phyloP scores from a whole-genome alignment of 345 rosid species.

The Eucalyptus marginata region DNA sequence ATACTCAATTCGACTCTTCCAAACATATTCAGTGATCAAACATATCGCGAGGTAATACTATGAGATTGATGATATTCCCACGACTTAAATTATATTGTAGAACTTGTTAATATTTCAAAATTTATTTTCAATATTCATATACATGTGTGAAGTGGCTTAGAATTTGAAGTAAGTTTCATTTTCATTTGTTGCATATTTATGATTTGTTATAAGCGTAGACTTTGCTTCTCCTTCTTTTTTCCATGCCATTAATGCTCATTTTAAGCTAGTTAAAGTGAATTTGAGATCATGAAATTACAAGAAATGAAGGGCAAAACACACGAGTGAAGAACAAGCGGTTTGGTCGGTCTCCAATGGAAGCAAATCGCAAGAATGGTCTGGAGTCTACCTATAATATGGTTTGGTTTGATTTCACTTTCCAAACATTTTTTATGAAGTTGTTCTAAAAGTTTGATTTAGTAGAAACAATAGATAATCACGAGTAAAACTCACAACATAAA shows the following conservation, averaged over 20 bases:
- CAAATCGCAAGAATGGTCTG: not conserved
- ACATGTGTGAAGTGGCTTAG: not conserved
- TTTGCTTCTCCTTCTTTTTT: not conserved
- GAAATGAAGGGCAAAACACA: not conserved
- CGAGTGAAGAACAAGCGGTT: not conserved
- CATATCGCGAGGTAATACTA: not conserved
- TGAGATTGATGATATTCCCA: not conserved
- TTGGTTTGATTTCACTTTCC: not conserved
- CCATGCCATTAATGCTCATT: not conserved
- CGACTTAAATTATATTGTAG: fast-evolving
- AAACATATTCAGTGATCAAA: not conserved
- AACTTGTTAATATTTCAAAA: not conserved
- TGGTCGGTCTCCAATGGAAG: not conserved
- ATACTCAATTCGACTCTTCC: fast-evolving
- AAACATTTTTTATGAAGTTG: not conserved
- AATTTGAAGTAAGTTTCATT: not conserved
- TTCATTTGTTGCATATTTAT: not conserved
- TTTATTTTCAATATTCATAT: not conserved
- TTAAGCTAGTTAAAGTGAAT: not conserved
- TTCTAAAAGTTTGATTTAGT: not conserved
- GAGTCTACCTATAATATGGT: not conserved
- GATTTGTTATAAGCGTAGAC: not conserved
- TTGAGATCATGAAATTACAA: not conserved
- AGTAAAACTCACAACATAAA: not conserved
- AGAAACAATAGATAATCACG: not conserved